Percentiles rank a stretch among this genome's conserved stretches.
These are phyloP conservation scores for Camelina hispida DNA, from an alignment of 345 rosid genomes.

Conservation along the genomic window DNA sequence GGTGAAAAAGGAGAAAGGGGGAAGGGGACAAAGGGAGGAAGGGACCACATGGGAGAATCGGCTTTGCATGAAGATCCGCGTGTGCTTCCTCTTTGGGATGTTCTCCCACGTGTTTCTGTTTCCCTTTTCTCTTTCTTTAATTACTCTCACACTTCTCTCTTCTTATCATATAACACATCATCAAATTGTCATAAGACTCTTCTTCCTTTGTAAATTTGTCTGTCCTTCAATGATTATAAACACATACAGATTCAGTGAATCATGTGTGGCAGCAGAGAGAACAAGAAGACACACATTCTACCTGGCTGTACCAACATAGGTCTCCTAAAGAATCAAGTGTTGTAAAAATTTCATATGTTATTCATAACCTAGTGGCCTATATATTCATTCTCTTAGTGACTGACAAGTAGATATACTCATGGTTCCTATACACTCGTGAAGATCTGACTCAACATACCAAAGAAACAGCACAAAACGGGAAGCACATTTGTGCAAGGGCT, in stretches of 20 bases:
- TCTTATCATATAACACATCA: background rate
- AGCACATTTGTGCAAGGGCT: background rate
- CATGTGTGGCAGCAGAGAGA: conserved; percentile 6
- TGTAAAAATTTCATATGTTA: background rate
- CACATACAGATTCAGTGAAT: too few species aligned
- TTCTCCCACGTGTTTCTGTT: conserved; percentile 49
- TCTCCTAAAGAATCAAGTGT: background rate
- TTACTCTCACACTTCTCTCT: background rate
- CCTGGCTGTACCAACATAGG: background rate
- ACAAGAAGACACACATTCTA: too few species aligned
- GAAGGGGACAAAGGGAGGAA: conserved; percentile 35
- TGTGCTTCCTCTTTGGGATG: conserved; percentile 48
- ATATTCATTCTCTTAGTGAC: background rate
- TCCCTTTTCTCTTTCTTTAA: conserved; percentile 14
- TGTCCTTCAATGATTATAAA: too few species aligned
- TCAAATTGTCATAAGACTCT: background rate
- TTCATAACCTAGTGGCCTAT: too few species aligned
- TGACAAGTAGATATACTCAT: background rate
- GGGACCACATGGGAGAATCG: conserved; percentile 47
- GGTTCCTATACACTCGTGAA: background rate
- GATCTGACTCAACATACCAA: conserved; percentile 1
- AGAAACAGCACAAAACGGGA: too few species aligned
- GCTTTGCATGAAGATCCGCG: conserved; percentile 50
- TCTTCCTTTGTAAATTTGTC: background rate
- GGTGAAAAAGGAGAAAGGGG: conserved; percentile 15